Evolutionary conservation across 495 filamentous ascomycete genomes (phyloP).

Genomic region (Aspergillus taichungensis): DNA sequence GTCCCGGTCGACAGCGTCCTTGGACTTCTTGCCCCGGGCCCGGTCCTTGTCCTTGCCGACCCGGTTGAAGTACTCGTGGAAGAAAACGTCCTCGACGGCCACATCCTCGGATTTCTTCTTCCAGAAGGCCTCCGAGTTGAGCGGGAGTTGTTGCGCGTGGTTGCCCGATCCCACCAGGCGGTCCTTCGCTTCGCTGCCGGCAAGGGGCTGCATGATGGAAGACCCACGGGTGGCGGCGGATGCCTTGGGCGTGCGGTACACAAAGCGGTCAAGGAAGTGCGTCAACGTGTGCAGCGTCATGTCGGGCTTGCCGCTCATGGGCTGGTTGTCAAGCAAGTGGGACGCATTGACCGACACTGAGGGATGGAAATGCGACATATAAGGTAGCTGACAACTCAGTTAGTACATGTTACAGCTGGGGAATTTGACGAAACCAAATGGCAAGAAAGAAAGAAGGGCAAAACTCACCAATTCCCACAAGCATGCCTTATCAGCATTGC

Average conservation of each 20-base stretch:
- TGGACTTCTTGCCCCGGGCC: slow-evolving; percentile 45
- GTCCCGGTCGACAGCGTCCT: slow-evolving; percentile 21
- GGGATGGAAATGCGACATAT: slow-evolving; percentile 79
- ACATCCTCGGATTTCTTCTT: slow-evolving; percentile 79
- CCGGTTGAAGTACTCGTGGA: slow-evolving; percentile 89
- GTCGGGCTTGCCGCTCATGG: slow-evolving; percentile 79
- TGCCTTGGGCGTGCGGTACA: slow-evolving; percentile 83
- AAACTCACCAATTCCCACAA: slow-evolving; percentile 77
- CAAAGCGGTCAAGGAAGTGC: slow-evolving; percentile 94
- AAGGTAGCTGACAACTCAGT: slow-evolving; percentile 46
- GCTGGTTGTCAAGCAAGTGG: slow-evolving; percentile 53
- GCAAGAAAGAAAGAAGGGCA: not conserved
- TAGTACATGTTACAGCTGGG: not conserved
- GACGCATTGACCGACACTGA: slow-evolving; percentile 84
- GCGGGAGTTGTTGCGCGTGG: slow-evolving; percentile 33
- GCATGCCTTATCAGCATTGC: slow-evolving; percentile 81
- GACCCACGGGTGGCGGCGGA: slow-evolving; percentile 52
- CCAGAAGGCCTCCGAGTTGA: slow-evolving; percentile 92
- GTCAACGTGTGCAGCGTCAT: slow-evolving; percentile 78
- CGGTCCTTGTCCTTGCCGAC: slow-evolving; percentile 62
- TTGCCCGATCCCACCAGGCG: slow-evolving; percentile 56
- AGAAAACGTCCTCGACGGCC: slow-evolving; percentile 88
- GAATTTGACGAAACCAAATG: too few relatives aligned
- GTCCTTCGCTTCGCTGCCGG: slow-evolving; percentile 51
- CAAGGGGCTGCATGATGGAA: slow-evolving; percentile 94